Evolutionary conservation across 208 protist species (phyloP), one percentile per base, ranked within the genome.

Genomic region (Trypanosoma cruzi): DNA sequence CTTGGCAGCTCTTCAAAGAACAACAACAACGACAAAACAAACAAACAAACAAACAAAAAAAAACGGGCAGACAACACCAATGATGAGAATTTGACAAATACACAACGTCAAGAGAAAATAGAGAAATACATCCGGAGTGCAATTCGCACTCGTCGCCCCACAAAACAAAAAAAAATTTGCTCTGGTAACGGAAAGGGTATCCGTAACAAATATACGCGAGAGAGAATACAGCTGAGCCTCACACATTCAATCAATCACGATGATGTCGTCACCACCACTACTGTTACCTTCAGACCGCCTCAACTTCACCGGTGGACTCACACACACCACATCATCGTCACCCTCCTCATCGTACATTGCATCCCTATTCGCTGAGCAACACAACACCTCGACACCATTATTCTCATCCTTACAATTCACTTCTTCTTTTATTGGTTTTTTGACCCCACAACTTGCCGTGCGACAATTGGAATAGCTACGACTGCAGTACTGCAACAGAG

Each of bases 181-280:
- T n/a, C n/a, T n/a, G n/a, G n/a, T n/a, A n/a, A n/a, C n/a, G n/a
- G n/a, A n/a, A n/a, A n/a, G n/a, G n/a, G n/a, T n/a, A n/a, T n/a
- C n/a, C n/a, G n/a, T n/a, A n/a, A n/a, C n/a, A n/a, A n/a, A n/a
- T n/a, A n/a, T n/a, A n/a, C n/a, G n/a, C n/a, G n/a, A n/a, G n/a
- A n/a, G n/a, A n/a, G 31, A 42, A 32, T 13, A 40, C 3, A 36
- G 32, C 36, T 16, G 24, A 44, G 10, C 63, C 24, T 46, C 29
- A 57, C 26, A 13, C 14, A 13, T 26, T 66, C 61, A 66, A 66
- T 68, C 46, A 68, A 58, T 42, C 8, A 68, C n/a, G 56, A 59
- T 59, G 24, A 68, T 48, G 31, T 58, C 52, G n/a, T 50, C 50
- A 24, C 48, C 29, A 49, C 48, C 26, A 34, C 28, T 24, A 28